Conservation (phyloP, 2,329 filamentous ascomycete genomes). For the Penicillium nordicum region DNA sequence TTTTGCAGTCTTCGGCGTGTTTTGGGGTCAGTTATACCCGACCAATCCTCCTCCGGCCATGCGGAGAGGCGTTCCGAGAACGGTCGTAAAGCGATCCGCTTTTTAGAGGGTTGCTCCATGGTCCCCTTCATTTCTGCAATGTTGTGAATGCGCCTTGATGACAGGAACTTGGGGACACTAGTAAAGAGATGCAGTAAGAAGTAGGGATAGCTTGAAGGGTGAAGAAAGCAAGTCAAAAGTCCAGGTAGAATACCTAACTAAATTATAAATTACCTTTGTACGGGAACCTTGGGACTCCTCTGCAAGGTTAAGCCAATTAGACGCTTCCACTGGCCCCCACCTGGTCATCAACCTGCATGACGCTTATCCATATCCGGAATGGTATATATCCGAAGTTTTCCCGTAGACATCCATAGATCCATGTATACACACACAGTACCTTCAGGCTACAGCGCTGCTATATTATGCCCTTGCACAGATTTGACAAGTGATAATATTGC, state of each 20-base stretch:
- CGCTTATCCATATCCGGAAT: not conserved
- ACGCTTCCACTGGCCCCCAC: not conserved
- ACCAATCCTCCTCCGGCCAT: constrained; percentile 13
- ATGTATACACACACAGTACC: no score
- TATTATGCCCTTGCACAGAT: no score
- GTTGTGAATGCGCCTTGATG: not conserved
- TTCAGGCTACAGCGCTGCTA: no score
- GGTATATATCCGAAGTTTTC: not conserved
- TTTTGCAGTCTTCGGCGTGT: constrained; percentile 21
- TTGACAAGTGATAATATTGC: no score
- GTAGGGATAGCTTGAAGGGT: not conserved
- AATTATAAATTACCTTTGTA: not conserved
- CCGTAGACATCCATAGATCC: not conserved
- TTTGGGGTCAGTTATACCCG: constrained; percentile 13
- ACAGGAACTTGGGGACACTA: not conserved
- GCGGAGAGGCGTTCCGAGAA: not conserved
- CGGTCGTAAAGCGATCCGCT: not conserved
- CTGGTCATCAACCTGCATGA: not conserved
- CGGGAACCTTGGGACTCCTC: not conserved
- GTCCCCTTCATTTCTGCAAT: not conserved
- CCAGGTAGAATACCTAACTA: no score
- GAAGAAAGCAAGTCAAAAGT: not conserved
- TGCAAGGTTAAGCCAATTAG: not conserved
- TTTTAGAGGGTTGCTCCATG: not conserved
- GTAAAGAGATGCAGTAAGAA: not conserved